Base-by-base conservation (phyloP, 2,329 filamentous ascomycete species). In the Pseudomassariella vexata region DNA sequence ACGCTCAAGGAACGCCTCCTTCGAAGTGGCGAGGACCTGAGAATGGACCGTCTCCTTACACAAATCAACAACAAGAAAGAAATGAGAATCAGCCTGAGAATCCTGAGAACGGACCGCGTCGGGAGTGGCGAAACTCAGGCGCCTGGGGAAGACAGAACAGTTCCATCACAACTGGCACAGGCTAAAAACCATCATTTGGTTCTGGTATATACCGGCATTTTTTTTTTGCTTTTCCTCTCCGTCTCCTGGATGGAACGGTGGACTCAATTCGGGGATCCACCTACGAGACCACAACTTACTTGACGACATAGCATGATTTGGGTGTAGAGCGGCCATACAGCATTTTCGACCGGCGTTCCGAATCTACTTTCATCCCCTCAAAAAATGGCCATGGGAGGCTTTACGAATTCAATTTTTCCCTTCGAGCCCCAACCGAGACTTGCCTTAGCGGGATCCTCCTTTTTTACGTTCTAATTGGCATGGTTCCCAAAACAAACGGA, bases 121-220 rank as follows among this genome's bases (percentile, higher is more conserved):
- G 67, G 34, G 70, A 76, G 38, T 77, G 73, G 70, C 66, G 73
- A 20, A 75, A 74, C 47, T 77, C 73, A 12, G 70, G 59, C 22
- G n/a, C n/a, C n/a, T 74, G 65, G 64, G 63, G 60, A 18, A 67
- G 67, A 28, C 70, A 66, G 38, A 68, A 59, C 40, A 61, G 62
- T 40, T 63, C 67, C 27, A 69, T 73, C 38, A 60, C 73, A 9
- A 61, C 59, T 18, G 68, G 71, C 32, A 60, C 60, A 19, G 52
- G 57, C 25, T 65, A 53, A 49, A 34, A 20, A 30, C 28, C 31
- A 23, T 25, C 24, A 28, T 29, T 28, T 30, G 16, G 12, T 18
- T 37, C 33, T 25, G 31, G 42, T 46, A 50, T 47, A 49, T 52
- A 52, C 36, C 37, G 19, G 16, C n/a, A 9, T 15, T 12, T 19